Conservation (phyloP, 106 monocot genomes). For the Platanthera zijinensis region DNA sequence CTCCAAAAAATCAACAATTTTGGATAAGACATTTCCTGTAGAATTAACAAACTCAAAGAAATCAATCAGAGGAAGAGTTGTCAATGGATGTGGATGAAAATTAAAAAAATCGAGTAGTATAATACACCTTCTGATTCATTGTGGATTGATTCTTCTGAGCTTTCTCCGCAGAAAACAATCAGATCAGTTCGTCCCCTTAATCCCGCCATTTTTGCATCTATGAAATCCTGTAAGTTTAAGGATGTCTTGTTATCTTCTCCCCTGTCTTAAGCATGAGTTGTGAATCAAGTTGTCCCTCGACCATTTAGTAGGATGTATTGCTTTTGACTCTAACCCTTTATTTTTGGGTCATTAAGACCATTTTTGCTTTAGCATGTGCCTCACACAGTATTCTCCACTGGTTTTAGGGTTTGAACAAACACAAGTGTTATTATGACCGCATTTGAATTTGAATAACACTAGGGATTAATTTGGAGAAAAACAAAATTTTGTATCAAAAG, state of each 20-base stretch:
- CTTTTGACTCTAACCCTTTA: too few species aligned
- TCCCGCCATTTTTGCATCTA: slow-evolving; percentile 31
- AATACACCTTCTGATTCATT: slow-evolving; percentile 49
- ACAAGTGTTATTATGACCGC: too few species aligned
- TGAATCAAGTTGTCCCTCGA: too few species aligned
- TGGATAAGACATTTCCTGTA: slow-evolving; percentile 54
- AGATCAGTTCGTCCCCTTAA: slow-evolving; percentile 33
- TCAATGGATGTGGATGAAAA: background rate
- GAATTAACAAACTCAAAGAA: background rate
- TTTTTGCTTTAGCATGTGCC: too few species aligned
- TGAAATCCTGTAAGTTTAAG: slow-evolving; percentile 40
- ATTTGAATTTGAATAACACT: too few species aligned
- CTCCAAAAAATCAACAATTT: slow-evolving; percentile 43
- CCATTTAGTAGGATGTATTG: too few species aligned
- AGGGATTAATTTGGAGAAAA: too few species aligned
- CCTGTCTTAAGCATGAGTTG: too few species aligned
- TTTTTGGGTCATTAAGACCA: too few species aligned
- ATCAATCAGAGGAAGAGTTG: background rate
- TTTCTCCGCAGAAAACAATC: slow-evolving; percentile 50
- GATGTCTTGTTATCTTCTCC: background rate
- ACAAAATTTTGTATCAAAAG: too few species aligned
- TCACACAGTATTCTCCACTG: too few species aligned
- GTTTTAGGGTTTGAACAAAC: too few species aligned
- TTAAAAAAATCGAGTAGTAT: background rate
- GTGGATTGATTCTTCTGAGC: slow-evolving; percentile 20